phyloP scores from a whole-genome alignment of 129 eudicot genomes.

The Helichrysum umbraculigerum region DNA sequence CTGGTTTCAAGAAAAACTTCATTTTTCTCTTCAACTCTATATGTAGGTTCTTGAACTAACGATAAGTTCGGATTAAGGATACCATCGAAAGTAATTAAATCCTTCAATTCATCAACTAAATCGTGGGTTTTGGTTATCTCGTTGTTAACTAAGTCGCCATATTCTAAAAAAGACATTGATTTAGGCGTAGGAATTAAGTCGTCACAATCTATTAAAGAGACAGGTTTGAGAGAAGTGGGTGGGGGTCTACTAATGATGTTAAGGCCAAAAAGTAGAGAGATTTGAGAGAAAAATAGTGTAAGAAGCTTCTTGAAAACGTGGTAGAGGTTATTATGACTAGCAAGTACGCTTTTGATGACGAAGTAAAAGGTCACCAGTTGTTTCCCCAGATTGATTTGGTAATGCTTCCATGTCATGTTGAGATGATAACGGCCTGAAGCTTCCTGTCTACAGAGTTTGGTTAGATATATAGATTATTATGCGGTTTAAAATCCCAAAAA shows the following conservation, averaged over 20 bases:
- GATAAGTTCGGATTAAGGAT: constrained; percentile 12
- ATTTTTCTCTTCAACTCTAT: too few species aligned
- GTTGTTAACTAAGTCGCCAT: constrained; percentile 28
- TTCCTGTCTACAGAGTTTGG: too few species aligned
- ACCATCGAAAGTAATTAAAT: constrained; percentile 49
- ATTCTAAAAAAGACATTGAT: constrained; percentile 53
- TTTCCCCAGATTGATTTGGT: too few species aligned
- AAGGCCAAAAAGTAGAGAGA: constrained; percentile 57
- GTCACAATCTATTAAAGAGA: constrained; percentile 66
- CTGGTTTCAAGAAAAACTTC: too few species aligned
- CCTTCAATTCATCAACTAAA: constrained; percentile 45
- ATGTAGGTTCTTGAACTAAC: constrained; percentile 30
- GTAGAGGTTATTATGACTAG: constrained; percentile 44
- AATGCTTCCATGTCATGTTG: too few species aligned
- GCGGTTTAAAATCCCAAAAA: too few species aligned
- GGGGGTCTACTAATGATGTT: constrained; percentile 32
- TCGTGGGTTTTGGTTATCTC: constrained; percentile 30
- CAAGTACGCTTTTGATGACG: constrained; percentile 85
- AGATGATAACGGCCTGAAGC: too few species aligned
- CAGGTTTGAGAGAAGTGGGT: constrained; percentile 30
- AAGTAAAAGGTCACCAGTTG: too few species aligned
- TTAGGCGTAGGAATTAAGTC: constrained; percentile 20
- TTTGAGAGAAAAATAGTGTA: constrained; percentile 40
- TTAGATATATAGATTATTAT: too few species aligned
- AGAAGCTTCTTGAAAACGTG: constrained; percentile 33